Evolutionary conservation across 805 yeast genomes (phyloP).

Genomic region (Spathaspora girioi): DNA sequence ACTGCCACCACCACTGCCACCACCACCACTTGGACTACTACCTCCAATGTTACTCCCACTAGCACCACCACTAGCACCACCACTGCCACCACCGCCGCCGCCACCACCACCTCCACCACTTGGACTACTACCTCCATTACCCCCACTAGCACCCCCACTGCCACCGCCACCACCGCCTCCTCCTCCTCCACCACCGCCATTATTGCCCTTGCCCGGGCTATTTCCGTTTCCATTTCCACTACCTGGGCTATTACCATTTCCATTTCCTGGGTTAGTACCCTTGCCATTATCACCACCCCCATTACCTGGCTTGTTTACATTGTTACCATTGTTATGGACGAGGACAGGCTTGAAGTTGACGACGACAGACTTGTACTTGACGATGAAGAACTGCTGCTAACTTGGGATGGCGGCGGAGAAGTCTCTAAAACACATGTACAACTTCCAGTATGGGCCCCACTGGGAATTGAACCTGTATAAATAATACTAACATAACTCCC

Average conservation of each 20-base stretch:
- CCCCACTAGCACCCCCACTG: too few species aligned
- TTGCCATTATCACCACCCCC: background rate
- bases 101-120: too few species aligned
- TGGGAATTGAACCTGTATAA: background rate
- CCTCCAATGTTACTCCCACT: background rate
- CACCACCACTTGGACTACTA: background rate
- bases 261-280: too few species aligned
- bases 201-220: too few species aligned
- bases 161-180: too few species aligned
- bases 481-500: background rate
- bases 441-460: background rate
- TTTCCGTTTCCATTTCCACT: too few species aligned
- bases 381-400: background rate
- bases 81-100: too few species aligned
- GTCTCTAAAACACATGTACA: background rate
- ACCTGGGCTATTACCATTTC: too few species aligned
- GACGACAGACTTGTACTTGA: background rate
- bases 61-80: too few species aligned
- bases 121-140: too few species aligned
- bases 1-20: background rate
- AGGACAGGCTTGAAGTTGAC: background rate
- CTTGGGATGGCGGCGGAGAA: background rate
- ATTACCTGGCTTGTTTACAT: background rate
- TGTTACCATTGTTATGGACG: background rate
- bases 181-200: too few species aligned